These are phyloP conservation scores for Spirogloea muscicola DNA, from an alignment of 139 green algal species.

Conservation along the genomic window DNA sequence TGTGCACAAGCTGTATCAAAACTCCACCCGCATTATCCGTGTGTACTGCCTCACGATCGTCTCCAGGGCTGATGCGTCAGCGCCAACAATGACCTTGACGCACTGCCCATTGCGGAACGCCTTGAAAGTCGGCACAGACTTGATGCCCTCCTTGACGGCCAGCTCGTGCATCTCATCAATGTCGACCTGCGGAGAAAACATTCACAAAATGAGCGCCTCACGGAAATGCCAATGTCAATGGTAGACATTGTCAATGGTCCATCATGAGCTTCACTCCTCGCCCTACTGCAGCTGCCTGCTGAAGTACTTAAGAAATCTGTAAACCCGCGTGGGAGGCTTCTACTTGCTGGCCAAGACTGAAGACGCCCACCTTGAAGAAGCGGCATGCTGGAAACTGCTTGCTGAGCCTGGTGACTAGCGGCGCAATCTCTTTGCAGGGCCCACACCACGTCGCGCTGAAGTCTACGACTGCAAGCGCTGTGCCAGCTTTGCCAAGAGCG, in stretches of 20 bases:
- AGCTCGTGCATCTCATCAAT: conserved; percentile 33
- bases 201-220: background rate
- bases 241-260: background rate
- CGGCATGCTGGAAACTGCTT: conserved; percentile 21
- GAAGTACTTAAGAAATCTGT: too few species aligned
- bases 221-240: background rate
- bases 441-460: conserved; percentile 79
- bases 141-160: conserved; percentile 11
- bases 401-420: conserved; percentile 25
- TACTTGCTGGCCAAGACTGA: background rate
- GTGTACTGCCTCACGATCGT: conserved; percentile 1
- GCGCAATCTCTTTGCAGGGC: conserved; percentile 59
- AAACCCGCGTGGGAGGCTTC: background rate
- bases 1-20: too few species aligned
- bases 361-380: conserved; percentile 35
- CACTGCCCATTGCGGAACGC: conserved; percentile 21
- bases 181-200: conserved; percentile 34
- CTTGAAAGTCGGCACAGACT: conserved; percentile 40
- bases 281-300: too few species aligned
- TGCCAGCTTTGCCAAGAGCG: background rate
- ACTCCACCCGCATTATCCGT: background rate
- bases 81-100: conserved; percentile 26
- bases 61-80: conserved; percentile 2
- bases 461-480: conserved; percentile 59
- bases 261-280: conserved; percentile 1